These are phyloP conservation scores for Lignosus rhinocerotis DNA, from an alignment of 1,284 basidiomycete genomes.

Conservation along the genomic window DNA sequence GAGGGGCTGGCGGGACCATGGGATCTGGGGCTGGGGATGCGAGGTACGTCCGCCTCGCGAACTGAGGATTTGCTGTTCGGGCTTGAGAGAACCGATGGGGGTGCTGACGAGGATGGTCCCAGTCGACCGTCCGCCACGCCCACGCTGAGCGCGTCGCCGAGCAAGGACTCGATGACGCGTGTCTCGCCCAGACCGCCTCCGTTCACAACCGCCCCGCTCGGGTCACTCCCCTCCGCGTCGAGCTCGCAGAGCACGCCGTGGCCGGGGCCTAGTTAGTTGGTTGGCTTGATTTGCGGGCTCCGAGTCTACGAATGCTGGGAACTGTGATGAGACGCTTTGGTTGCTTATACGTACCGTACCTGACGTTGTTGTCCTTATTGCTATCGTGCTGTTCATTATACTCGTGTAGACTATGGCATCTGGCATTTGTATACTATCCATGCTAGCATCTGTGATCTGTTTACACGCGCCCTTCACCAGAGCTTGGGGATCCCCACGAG, in stretches of 20 bases:
- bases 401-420: constrained; percentile 26
- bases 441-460: constrained; percentile 11
- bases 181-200: constrained; percentile 34
- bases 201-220: constrained; percentile 30
- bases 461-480: constrained; percentile 8
- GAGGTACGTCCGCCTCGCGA: constrained; percentile 1
- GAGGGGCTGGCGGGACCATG: no score
- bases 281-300: no score
- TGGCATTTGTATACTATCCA: constrained; percentile 27
- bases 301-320: no score
- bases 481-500: background rate
- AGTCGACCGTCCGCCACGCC: constrained; percentile 31
- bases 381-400: constrained; percentile 27
- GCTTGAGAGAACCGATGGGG: background rate
- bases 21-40: constrained; percentile 4
- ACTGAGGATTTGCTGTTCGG: background rate
- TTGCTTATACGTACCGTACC: constrained; percentile 9
- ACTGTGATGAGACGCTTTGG: background rate
- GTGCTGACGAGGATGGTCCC: background rate
- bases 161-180: constrained; percentile 38
- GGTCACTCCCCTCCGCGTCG: constrained; percentile 17
- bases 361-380: constrained; percentile 16
- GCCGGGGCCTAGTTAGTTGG: constrained; percentile 5
- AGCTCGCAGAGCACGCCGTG: constrained; percentile 11
- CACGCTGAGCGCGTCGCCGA: constrained; percentile 39